Conservation (phyloP, 208 protist species). For the Leishmania martiniquensis region DNA sequence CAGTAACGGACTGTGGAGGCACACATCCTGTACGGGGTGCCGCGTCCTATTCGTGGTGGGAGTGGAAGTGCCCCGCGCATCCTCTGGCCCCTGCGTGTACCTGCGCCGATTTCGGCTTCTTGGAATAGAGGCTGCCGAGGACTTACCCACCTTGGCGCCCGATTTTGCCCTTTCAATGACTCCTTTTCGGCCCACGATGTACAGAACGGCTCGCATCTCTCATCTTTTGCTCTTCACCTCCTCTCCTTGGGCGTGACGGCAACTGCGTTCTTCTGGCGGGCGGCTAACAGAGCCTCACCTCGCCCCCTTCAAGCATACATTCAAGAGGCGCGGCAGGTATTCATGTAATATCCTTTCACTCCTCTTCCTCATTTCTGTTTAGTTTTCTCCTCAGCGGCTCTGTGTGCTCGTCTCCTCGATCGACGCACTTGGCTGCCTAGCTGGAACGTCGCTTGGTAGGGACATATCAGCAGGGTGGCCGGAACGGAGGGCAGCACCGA, state of each 20-base stretch:
- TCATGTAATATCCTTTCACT: neutral
- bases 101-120: neutral
- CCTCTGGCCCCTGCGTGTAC: neutral
- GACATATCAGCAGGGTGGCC: neutral
- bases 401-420: neutral
- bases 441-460: neutral
- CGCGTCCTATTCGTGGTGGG: too few species aligned
- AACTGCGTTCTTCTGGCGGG: neutral
- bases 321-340: neutral
- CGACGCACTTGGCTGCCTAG: neutral
- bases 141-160: neutral
- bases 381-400: neutral
- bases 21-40: too few species aligned
- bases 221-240: neutral
- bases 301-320: neutral
- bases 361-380: conserved; percentile 1
- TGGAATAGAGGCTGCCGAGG: neutral
- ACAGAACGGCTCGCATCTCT: neutral
- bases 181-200: neutral
- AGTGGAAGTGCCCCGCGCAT: too few species aligned
- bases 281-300: neutral
- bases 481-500: neutral
- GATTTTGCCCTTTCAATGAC: neutral
- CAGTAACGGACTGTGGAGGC: neutral
- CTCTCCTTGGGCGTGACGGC: neutral